Evolutionary conservation across 495 filamentous ascomycete genomes (phyloP), one percentile per base, ranked within the genome.

Genomic region (Penicillium psychrofluorescens): DNA sequence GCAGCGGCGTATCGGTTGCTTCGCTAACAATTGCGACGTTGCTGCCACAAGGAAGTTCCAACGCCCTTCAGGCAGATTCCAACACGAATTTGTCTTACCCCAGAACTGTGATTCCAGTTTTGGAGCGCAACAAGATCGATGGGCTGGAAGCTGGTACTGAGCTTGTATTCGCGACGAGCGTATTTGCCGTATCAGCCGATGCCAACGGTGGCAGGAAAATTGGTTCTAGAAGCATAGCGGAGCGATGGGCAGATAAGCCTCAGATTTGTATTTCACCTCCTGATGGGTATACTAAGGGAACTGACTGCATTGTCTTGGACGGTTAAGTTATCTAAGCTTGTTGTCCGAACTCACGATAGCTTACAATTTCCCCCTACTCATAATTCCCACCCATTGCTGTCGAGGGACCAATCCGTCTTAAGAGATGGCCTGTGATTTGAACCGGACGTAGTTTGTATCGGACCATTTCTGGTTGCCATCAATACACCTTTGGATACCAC

Each of bases 41-140:
- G 8, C 16, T 12, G 7, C 10, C 30, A 13, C 22, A 8, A 35
- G 11, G 5, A 34, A 27, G 27, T 11, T 39, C 6, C 9, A 34
- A 10, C 6, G 39, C 39, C 15, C 35, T 51, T 1, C 41, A 51
- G 35, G 39, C 48, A 7, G 48, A 51, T 32, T 34, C 43, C 4
- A 51, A 51, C 16, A 51, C 48, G 0, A 51, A 51, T 13, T 34
- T 51, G 29, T 36, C 29, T 2, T 12, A 41, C 14, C 43, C 34
- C 14, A 43, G 48, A 28, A 43, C 43, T 0, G 27, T 51, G 1
- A 46, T 46, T 8, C 48, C 48, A 11, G 28, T 35, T 12, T 38
- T 51, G 9, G 13, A 32, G 31, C 48, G 39, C 11, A 33, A 43
- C 12, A 11, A 35, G 1, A 28, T 13, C 22, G 32, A 34, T 7